phyloP scores from a whole-genome alignment of 2,329 filamentous ascomycete species.

The Colletotrichum sp. region DNA sequence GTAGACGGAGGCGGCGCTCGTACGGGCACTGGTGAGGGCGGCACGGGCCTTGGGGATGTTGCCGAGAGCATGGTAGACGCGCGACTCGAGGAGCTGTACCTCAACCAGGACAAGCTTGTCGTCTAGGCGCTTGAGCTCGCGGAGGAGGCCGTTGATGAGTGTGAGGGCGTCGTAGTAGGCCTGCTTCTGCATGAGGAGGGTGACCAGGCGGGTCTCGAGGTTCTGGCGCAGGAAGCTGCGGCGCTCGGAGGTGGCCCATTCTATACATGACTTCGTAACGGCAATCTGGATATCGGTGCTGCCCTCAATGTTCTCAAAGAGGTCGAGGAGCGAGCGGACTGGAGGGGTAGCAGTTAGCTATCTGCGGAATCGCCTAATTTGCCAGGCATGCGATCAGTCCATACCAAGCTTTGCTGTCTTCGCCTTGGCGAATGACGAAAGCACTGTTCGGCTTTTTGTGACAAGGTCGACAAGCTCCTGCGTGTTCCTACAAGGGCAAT shows the following conservation, averaged over 20 bases:
- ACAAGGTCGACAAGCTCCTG: constrained; percentile 89
- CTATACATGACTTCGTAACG: constrained; percentile 98
- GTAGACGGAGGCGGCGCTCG: constrained; percentile 95
- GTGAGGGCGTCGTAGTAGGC: constrained; percentile 96
- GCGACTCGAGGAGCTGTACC: constrained; percentile 95
- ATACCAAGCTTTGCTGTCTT: constrained; percentile 98
- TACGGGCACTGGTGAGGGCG: constrained; percentile 91
- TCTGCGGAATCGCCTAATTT: neutral
- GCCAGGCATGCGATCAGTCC: constrained; percentile 30
- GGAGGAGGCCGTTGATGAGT: constrained; percentile 94
- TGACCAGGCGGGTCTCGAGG: constrained; percentile 90
- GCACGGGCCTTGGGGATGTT: constrained; percentile 97
- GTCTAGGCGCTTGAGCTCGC: constrained; percentile 96
- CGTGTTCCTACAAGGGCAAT: constrained; percentile 62
- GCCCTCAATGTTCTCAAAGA: constrained; percentile 92
- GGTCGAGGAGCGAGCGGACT: constrained; percentile 97
- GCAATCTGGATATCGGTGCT: constrained; percentile 92
- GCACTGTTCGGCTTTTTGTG: constrained; percentile 85
- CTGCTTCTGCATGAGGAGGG: constrained; percentile 95
- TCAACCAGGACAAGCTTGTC: constrained; percentile 98
- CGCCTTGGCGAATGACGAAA: constrained; percentile 97
- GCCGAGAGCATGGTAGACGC: constrained; percentile 95
- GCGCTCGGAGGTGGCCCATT: constrained; percentile 95
- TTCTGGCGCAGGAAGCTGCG: constrained; percentile 97
- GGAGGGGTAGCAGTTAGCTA: constrained; percentile 3